Evolutionary conservation across 1,284 basidiomycete species (phyloP), one percentile per base, ranked within the genome.

Genomic region (Cutaneotrichosporon daszewskae): DNA sequence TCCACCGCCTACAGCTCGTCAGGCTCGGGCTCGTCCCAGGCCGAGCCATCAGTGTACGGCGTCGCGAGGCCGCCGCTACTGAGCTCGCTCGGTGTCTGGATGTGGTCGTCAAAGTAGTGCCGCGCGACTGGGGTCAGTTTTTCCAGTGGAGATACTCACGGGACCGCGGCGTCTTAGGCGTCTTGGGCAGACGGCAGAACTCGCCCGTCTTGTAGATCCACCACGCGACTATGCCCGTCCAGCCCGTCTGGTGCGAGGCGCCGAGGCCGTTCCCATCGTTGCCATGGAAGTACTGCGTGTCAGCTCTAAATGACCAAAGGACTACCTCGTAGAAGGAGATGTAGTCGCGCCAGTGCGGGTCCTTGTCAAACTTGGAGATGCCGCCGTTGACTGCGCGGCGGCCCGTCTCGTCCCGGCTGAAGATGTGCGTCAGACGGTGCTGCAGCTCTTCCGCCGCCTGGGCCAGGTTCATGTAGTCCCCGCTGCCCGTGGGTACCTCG

Each of bases 211-310:
- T 87, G 60, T 89, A 72, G 55, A 94, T 89, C 61, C 84, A 20
- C 74, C 87, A 95, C 11, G 91, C 88, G 42, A 95, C 87, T 17
- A 94, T 73, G 43, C 90, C 90, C 27, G 89, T 91, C 85, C 94
- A 97, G 59, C 92, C 92, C 51, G 90, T 96, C 72, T 98, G 94
- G 73, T 98, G 94, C 5, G 88, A 92, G 1, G 94, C 94, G 29
- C 94, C 94, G 16, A 96, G 76, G 18, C 94, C 94, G 47, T 83
- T 80, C 10, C 92, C 94, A 49, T 78, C 83, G 61, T 97, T 89
- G 20, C 83, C 92, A 66, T 97, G 86, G 83, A 97, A 97, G 76
- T 87, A 96, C n/a, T n/a, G n/a, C n/a, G n/a, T n/a, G n/a, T n/a
- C n/a, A n/a, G n/a, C n/a, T n/a, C n/a, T n/a, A n/a, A n/a, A n/a